A percentile compares a stretch with the other conserved stretches of the same genome.
phyloP scores from a whole-genome alignment of 306 rosid genomes.

The Dryas alaskensis region DNA sequence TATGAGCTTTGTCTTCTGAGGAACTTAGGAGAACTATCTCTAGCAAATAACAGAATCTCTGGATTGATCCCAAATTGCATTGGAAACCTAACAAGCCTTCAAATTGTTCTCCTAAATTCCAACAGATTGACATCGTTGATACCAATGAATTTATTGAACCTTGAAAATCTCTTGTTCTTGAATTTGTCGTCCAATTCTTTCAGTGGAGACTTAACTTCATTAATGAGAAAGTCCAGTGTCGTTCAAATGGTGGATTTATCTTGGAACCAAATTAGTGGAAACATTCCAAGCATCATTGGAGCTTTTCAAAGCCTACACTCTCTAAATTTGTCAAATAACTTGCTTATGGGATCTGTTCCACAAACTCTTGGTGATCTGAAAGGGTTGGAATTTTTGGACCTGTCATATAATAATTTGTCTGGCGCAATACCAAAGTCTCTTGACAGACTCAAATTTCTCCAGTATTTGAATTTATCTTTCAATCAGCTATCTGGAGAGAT shows the following conservation, averaged over 20 bases:
- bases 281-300: conserved; percentile 3
- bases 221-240: not conserved
- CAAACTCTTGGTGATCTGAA: not conserved
- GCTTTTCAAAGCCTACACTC: conserved; percentile 5
- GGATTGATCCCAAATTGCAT: conserved; percentile 24
- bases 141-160: conserved; percentile 1
- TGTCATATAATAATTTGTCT: conserved; percentile 3
- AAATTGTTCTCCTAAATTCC: not conserved
- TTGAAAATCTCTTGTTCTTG: not conserved
- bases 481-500: not conserved
- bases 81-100: not conserved
- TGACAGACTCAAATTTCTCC: not conserved
- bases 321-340: conserved; percentile 10
- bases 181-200: conserved; percentile 8
- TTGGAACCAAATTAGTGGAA: not conserved
- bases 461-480: not conserved
- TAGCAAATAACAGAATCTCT: conserved; percentile 23
- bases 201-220: not conserved
- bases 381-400: not conserved
- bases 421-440: conserved; percentile 5
- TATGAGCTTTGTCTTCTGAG: conserved; percentile 23
- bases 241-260: not conserved
- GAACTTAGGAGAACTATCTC: conserved; percentile 9
- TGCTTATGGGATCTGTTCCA: conserved; percentile 7
- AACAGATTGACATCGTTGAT: not conserved